A percentile compares a stretch with the other conserved stretches of the same genome.
Conservation (phyloP, 139 green algal genomes). For the Chlorella ohadii region DNA sequence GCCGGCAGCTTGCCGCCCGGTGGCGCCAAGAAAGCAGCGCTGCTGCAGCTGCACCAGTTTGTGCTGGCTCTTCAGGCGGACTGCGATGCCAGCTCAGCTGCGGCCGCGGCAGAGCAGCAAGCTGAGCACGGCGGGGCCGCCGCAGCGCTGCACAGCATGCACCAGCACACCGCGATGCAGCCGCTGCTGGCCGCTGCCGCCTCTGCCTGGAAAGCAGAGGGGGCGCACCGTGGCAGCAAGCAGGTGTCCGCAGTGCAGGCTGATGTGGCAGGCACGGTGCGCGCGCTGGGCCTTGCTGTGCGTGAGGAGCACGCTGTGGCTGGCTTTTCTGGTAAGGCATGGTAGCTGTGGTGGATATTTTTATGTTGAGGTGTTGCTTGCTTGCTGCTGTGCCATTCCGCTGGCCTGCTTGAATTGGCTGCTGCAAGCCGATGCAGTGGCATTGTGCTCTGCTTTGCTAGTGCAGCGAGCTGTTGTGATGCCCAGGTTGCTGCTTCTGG, state of each 20-base stretch:
- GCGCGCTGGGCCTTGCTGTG: background rate
- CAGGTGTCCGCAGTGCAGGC: constrained; percentile 19
- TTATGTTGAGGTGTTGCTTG: background rate
- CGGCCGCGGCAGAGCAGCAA: background rate
- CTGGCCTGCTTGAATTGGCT: no score
- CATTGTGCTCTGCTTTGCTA: background rate
- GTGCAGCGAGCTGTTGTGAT: background rate
- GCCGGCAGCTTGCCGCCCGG: background rate
- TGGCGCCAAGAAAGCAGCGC: background rate
- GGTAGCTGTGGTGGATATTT: background rate
- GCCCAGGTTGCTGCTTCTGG: background rate
- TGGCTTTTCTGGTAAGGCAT: background rate
- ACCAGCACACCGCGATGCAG: background rate
- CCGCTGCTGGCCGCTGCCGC: background rate
- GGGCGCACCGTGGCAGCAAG: background rate
- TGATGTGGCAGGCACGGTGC: constrained; percentile 8
- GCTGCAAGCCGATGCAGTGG: no score
- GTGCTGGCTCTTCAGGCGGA: background rate
- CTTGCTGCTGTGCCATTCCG: background rate
- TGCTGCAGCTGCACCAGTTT: constrained; percentile 33
- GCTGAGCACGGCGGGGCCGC: background rate
- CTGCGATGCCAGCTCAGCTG: background rate
- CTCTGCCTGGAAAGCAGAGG: background rate
- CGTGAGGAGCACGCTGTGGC: background rate
- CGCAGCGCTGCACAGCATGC: background rate